Conservation (phyloP, 352 stramenopile species). For the Thalassiosira livingstoniorum region DNA sequence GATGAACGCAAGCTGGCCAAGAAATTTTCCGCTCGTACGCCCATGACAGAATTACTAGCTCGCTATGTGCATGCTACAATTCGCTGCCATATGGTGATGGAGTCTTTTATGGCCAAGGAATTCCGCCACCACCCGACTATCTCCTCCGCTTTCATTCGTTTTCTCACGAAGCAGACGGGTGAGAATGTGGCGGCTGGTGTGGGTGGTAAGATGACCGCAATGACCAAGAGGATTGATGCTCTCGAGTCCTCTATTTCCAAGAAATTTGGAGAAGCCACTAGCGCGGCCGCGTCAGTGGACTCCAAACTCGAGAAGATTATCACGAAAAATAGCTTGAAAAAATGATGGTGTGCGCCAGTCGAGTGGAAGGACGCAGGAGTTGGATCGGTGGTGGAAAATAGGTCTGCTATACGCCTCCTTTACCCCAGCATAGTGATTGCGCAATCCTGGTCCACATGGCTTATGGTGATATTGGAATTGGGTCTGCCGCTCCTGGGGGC, state of each 20-base stretch:
- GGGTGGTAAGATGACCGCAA: neutral
- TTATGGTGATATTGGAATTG: neutral
- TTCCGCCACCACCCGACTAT: constrained; percentile 4
- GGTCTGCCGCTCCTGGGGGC: neutral
- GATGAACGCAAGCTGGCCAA: neutral
- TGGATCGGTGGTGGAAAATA: neutral
- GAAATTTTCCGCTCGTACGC: neutral
- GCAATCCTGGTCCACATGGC: neutral
- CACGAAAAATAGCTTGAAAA: neutral
- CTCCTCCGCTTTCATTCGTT: constrained; percentile 10
- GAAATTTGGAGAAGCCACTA: neutral
- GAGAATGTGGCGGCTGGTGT: constrained; percentile 9
- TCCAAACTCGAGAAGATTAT: neutral
- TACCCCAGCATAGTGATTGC: neutral
- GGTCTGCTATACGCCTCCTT: neutral
- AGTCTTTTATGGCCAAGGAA: neutral
- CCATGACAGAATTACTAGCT: neutral
- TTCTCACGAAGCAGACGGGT: constrained; percentile 25
- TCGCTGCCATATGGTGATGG: neutral
- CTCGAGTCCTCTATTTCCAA: neutral
- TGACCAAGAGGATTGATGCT: neutral
- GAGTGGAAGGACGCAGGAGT: too few relatives aligned
- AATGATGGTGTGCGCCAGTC: too few relatives aligned
- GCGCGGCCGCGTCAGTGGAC: neutral
- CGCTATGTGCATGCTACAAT: neutral